Evolutionary conservation across 2,329 filamentous ascomycete species (phyloP).

Genomic region (Diaporthe eres): DNA sequence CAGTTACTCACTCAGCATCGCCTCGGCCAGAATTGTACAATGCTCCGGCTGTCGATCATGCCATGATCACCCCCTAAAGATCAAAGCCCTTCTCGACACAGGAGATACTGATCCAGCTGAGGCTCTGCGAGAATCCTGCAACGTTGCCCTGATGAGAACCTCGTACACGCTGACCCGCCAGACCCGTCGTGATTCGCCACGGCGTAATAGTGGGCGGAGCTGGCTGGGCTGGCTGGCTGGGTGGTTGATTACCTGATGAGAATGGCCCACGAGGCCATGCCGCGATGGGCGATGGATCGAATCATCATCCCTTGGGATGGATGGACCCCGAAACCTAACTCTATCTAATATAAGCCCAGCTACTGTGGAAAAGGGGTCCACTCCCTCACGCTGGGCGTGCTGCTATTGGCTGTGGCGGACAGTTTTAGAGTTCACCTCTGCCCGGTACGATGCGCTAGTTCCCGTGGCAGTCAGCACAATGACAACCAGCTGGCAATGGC

Average conservation of each 20-base stretch:
- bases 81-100: slow-evolving; percentile 9
- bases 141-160: slow-evolving; percentile 6
- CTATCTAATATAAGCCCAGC: slow-evolving; percentile 24
- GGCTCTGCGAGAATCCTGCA: slow-evolving; percentile 10
- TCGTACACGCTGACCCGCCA: background rate
- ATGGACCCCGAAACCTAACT: slow-evolving; percentile 20
- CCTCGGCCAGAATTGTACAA: background rate
- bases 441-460: slow-evolving; percentile 18
- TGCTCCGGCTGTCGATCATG: slow-evolving; percentile 10
- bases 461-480: slow-evolving; percentile 23
- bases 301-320: slow-evolving; percentile 14
- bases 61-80: slow-evolving; percentile 4
- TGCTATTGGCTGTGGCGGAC: slow-evolving; percentile 13
- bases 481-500: slow-evolving; percentile 12
- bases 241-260: background rate
- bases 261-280: slow-evolving; percentile 12
- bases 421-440: slow-evolving; percentile 9
- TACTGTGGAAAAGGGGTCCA: background rate
- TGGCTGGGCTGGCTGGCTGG: background rate
- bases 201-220: background rate
- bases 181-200: slow-evolving; percentile 9
- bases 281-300: background rate
- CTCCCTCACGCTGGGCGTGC: background rate
- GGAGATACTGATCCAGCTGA: background rate
- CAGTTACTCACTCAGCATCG: background rate